Conservation (phyloP, 2,329 filamentous ascomycete genomes). For the Diaporthe velutina region DNA sequence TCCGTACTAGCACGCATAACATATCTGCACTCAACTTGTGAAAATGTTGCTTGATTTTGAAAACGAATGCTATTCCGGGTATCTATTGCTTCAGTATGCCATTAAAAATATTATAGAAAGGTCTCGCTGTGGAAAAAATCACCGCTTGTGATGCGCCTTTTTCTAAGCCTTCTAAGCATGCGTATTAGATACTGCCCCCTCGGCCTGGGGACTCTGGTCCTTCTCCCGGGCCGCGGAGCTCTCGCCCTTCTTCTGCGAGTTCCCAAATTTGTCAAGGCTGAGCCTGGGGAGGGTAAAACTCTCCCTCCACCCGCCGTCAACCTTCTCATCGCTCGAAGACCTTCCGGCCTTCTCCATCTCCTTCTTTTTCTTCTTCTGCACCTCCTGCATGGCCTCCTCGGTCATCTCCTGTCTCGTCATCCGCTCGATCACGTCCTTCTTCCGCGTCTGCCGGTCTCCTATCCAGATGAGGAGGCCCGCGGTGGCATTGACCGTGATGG, state of each 20-base stretch:
- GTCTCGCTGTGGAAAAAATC: neutral
- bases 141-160: neutral
- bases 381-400: conserved; percentile 63
- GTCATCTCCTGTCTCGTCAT: conserved; percentile 84
- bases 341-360: conserved; percentile 30
- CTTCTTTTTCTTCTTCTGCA: conserved; percentile 58
- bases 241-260: conserved; percentile 16
- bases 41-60: neutral
- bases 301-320: conserved; percentile 20
- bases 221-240: conserved; percentile 23
- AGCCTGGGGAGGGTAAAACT: conserved; percentile 33
- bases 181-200: neutral
- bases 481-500: conserved; percentile 81
- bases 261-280: conserved; percentile 35
- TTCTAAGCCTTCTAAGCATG: conserved; percentile 8
- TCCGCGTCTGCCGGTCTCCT: conserved; percentile 81
- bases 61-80: neutral
- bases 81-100: neutral
- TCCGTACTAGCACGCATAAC: neutral
- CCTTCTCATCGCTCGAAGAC: conserved; percentile 10
- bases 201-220: neutral
- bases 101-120: conserved; percentile 5
- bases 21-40: neutral
- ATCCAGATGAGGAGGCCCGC: conserved; percentile 83
- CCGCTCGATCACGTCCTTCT: conserved; percentile 86